These are phyloP conservation scores for Ceratobasidium sp. DNA, from an alignment of 1,284 basidiomycete genomes.

Conservation along the genomic window DNA sequence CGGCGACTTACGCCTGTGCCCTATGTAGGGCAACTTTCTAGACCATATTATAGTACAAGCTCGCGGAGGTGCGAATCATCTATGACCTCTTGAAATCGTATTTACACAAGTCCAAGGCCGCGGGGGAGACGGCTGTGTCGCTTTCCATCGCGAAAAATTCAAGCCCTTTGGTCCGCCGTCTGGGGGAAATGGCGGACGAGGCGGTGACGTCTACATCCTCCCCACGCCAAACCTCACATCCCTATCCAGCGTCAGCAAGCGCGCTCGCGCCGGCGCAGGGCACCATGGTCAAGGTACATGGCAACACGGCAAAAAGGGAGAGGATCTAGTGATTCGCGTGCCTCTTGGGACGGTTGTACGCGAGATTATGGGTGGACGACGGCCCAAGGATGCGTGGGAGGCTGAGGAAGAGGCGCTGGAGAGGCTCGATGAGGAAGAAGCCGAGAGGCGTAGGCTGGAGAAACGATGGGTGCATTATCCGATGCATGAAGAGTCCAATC, in stretches of 20 bases:
- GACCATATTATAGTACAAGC: constrained; percentile 73
- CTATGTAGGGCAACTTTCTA: constrained; percentile 32
- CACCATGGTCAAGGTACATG: constrained; percentile 84
- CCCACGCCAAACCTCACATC: constrained; percentile 83
- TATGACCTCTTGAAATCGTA: constrained; percentile 43
- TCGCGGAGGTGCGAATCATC: constrained; percentile 72
- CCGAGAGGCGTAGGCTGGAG: constrained; percentile 72
- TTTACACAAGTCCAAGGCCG: constrained; percentile 66
- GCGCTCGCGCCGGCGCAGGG: constrained; percentile 77
- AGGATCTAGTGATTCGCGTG: constrained; percentile 81
- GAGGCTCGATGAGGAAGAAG: constrained; percentile 65
- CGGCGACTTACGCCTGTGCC: not conserved
- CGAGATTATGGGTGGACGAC: constrained; percentile 76
- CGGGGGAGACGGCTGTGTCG: constrained; percentile 87
- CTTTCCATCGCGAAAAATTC: constrained; percentile 86
- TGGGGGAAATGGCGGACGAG: constrained; percentile 90
- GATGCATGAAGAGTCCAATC: constrained; percentile 71
- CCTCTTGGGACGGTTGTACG: constrained; percentile 91
- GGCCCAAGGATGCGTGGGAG: constrained; percentile 75
- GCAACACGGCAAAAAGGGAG: constrained; percentile 82
- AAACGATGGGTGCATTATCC: constrained; percentile 87
- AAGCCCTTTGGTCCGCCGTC: constrained; percentile 86
- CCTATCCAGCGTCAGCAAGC: constrained; percentile 78
- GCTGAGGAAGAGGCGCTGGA: constrained; percentile 68
- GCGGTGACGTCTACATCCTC: constrained; percentile 87